Evolutionary conservation across 75 land plant species (phyloP).

Genomic region (Pseudotsuga menziesii): DNA sequence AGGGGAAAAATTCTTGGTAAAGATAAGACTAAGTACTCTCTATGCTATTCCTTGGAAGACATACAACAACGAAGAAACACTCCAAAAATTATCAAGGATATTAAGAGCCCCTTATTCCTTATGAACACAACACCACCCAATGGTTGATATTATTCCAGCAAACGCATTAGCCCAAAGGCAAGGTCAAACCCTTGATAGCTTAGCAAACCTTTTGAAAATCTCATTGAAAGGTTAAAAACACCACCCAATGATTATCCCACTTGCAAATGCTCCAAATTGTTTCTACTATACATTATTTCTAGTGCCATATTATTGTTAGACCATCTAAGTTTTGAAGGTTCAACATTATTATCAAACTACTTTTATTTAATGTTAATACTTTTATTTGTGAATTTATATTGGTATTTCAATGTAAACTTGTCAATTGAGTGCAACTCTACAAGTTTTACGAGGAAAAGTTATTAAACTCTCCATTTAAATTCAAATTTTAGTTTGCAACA

Average conservation of each 20-base stretch:
- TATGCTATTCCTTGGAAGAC: neutral
- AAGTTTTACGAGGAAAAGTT: too few species aligned
- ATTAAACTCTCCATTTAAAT: too few species aligned
- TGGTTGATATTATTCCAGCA: neutral
- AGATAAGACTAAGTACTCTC: neutral
- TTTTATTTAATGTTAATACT: too few species aligned
- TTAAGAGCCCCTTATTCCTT: neutral
- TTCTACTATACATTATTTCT: neutral
- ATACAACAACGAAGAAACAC: neutral
- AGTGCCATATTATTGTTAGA: neutral
- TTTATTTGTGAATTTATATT: too few species aligned
- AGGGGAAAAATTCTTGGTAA: neutral
- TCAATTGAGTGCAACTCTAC: too few species aligned
- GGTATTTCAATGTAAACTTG: too few species aligned
- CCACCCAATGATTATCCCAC: neutral
- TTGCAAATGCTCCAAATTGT: neutral
- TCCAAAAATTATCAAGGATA: neutral
- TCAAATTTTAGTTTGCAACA: too few species aligned
- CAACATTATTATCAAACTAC: too few species aligned
- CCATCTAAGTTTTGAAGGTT: neutral
- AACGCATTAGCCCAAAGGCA: neutral
- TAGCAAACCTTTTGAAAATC: neutral
- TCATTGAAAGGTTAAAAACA: neutral
- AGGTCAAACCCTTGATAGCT: neutral
- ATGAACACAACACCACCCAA: neutral